Evolutionary conservation across 352 stramenopile genomes (phyloP).

Genomic region (Thraustochytrium sp.): DNA sequence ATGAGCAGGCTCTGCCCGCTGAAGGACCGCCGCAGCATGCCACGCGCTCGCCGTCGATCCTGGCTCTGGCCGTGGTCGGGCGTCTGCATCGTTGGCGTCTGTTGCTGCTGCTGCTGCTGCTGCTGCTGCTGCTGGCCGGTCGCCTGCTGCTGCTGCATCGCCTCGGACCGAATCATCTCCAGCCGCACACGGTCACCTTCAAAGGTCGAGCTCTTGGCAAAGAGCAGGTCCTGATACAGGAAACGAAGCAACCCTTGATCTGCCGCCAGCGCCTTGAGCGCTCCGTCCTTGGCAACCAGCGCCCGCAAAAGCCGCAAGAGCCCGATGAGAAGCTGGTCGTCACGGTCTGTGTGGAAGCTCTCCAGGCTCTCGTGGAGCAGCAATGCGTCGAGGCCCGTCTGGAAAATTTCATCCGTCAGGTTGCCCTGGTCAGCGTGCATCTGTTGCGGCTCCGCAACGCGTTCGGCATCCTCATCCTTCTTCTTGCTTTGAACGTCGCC

Average conservation of each 20-base stretch:
- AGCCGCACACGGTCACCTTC: neutral
- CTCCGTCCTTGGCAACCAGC: neutral
- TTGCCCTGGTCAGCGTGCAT: too few species aligned
- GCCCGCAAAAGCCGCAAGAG: neutral
- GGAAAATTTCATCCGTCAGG: neutral
- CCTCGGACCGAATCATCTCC: constrained; percentile 6
- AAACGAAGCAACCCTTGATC: neutral
- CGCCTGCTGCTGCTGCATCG: neutral
- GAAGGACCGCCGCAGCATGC: constrained; percentile 18
- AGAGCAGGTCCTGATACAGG: constrained; percentile 33
- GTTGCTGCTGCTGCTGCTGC: neutral
- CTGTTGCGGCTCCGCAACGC: too few species aligned
- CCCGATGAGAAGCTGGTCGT: constrained; percentile 19
- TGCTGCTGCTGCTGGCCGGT: neutral
- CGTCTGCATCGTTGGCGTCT: neutral
- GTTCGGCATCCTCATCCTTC: neutral
- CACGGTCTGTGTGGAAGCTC: constrained; percentile 18
- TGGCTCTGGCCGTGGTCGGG: neutral
- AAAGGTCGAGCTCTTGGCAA: neutral
- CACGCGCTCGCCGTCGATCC: neutral
- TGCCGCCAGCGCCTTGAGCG: neutral
- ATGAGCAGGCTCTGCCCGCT: constrained; percentile 27
- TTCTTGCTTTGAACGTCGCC: too few species aligned
- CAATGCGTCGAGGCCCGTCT: neutral
- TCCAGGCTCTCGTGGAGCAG: constrained; percentile 21